Evolutionary conservation across 2,329 filamentous ascomycete genomes (phyloP), one percentile per base, ranked within the genome.

Genomic region (Cladosporium halotolerans): DNA sequence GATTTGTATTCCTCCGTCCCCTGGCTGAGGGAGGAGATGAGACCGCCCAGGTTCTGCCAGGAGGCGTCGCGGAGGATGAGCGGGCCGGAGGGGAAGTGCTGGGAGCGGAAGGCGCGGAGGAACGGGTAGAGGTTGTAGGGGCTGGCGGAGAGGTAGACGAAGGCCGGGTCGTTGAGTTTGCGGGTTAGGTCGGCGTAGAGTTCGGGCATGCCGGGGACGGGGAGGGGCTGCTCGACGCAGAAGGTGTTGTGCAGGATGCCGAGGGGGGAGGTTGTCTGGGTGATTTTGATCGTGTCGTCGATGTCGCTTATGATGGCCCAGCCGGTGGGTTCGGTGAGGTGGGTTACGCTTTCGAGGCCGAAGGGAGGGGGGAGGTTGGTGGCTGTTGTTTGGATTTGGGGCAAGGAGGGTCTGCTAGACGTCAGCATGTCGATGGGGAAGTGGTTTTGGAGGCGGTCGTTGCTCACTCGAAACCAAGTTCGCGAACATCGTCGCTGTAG

Each of bases 101-200:
- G 67, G 51, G 84, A 73, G 34, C 89, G 78, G 71, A 97, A 97
- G 1, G 77, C 69, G 53, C 80, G 84, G 19, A 97, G 78, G 70
- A 96, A 93, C 0, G 88, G 86, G 66, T 96, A 96, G 9, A 97
- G 80, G 62, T 95, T 96, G 75, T 96, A 96, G 0, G 92, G 92
- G 0, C 90, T 95, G 0, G 92, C 91, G 0, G 89, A 95, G 44
- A 97, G 80, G 70, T 97, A 97, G 75, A 95, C 96, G 79, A 88
- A 96, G 0, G 89, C 81, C 1, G 89, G 85, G 8, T 78, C 76
- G 8, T 78, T 55, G 8, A 83, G 72, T 39, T 73, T 69, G 11
- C 67, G 66, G 42, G 84, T 74, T 9, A 95, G 76, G 52, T 84
- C 77, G 18, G 74, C 71, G 73, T 96, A 96, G 1, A 96, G 78